Conservation (phyloP, 2,329 filamentous ascomycete genomes). For the Venturia effusa region DNA sequence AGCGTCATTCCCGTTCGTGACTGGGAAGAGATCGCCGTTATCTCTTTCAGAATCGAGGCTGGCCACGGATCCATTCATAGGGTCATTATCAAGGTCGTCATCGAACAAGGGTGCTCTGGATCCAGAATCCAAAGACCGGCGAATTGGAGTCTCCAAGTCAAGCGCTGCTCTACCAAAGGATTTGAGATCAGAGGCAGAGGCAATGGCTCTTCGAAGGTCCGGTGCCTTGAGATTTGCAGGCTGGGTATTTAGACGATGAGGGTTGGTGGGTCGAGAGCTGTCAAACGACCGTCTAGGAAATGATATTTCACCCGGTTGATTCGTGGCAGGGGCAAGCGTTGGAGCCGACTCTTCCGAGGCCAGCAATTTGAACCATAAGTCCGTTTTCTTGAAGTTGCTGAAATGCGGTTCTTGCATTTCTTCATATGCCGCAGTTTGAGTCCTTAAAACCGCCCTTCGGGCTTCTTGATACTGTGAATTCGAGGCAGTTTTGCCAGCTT, state of each 20-base stretch:
- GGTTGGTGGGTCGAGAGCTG: background rate
- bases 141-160: constrained; percentile 35
- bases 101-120: constrained; percentile 58
- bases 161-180: constrained; percentile 31
- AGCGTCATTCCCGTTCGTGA: constrained; percentile 46
- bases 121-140: constrained; percentile 61
- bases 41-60: constrained; percentile 67
- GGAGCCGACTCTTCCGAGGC: constrained; percentile 60
- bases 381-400: constrained; percentile 79
- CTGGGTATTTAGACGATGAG: background rate
- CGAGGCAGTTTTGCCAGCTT: constrained; percentile 64
- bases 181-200: constrained; percentile 50
- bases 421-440: constrained; percentile 74
- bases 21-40: constrained; percentile 19
- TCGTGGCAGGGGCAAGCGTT: background rate
- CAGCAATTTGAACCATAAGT: constrained; percentile 92
- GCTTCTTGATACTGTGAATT: constrained; percentile 74
- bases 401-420: constrained; percentile 75
- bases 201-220: constrained; percentile 48
- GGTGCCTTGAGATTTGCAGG: constrained; percentile 7
- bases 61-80: constrained; percentile 64
- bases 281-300: constrained; percentile 9
- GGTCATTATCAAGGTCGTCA: constrained; percentile 66
- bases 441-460: constrained; percentile 66
- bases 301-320: background rate